These are phyloP conservation scores for Hypholoma fasciculare DNA, from an alignment of 768 basidiomycete species.

Conservation along the genomic window DNA sequence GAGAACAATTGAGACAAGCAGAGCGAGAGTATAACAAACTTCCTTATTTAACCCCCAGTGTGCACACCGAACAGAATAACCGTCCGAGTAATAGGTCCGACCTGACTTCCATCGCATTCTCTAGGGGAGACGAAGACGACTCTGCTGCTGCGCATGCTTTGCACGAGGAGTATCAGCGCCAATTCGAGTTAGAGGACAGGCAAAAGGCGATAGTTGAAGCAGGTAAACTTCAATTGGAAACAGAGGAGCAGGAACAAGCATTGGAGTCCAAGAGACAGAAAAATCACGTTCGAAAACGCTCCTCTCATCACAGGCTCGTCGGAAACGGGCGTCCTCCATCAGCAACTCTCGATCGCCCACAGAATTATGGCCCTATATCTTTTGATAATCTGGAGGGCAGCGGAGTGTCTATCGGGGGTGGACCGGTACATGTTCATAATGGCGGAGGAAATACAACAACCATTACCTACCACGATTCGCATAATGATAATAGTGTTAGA, in stretches of 20 bases:
- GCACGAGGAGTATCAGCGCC: neutral
- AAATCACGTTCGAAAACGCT: neutral
- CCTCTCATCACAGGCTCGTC: neutral
- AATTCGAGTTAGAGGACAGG: neutral
- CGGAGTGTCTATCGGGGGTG: slow-evolving; percentile 9
- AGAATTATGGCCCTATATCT: neutral
- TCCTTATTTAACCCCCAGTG: neutral
- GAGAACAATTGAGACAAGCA: neutral
- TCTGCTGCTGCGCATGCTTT: neutral
- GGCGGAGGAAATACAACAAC: neutral
- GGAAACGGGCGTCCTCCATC: neutral
- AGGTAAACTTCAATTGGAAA: neutral
- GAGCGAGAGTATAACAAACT: neutral
- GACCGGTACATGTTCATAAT: slow-evolving; percentile 4
- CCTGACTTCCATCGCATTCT: neutral
- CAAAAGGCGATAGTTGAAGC: neutral
- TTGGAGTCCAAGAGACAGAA: no score
- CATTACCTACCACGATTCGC: neutral
- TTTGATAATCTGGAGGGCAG: slow-evolving; percentile 2
- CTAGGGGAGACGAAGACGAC: neutral
- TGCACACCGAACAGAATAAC: neutral
- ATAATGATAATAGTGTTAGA: neutral
- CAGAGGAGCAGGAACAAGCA: neutral
- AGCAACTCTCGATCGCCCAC: neutral
- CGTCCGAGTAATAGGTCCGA: neutral